Conservation (phyloP, 2,329 filamentous ascomycete genomes). For the Phaeoacremonium minimum region DNA sequence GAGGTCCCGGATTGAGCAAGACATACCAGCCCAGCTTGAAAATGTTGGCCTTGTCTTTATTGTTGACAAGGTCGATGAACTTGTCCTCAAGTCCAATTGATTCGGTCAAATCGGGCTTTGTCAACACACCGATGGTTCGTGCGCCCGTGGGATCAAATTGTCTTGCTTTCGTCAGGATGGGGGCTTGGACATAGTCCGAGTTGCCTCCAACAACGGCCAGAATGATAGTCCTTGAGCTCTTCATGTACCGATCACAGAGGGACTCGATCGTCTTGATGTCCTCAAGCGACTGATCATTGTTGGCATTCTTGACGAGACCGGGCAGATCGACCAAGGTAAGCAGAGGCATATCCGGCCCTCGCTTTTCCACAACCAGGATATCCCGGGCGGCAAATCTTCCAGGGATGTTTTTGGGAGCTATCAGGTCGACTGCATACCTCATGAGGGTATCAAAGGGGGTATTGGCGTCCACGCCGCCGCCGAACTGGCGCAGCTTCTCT, state of each 20-base stretch:
- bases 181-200: constrained; percentile 49
- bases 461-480: constrained; percentile 37
- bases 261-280: constrained; percentile 49
- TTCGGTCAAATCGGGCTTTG: constrained; percentile 49
- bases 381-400: constrained; percentile 47
- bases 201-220: constrained; percentile 52
- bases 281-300: constrained; percentile 44
- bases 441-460: constrained; percentile 46
- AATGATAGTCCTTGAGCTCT: constrained; percentile 50
- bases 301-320: constrained; percentile 51
- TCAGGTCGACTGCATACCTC: constrained; percentile 44
- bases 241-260: constrained; percentile 51
- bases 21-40: constrained; percentile 50
- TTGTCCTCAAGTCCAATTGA: constrained; percentile 48
- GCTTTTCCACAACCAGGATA: constrained; percentile 55
- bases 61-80: constrained; percentile 48
- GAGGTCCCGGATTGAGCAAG: constrained; percentile 42
- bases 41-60: constrained; percentile 43
- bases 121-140: constrained; percentile 46
- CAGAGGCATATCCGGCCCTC: constrained; percentile 53
- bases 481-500: constrained; percentile 40
- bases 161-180: constrained; percentile 45
- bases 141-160: constrained; percentile 44
- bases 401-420: constrained; percentile 43
- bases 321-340: constrained; percentile 60